Conservation (phyloP, 2,329 filamentous ascomycete genomes). For the Microcyclospora pomicola region DNA sequence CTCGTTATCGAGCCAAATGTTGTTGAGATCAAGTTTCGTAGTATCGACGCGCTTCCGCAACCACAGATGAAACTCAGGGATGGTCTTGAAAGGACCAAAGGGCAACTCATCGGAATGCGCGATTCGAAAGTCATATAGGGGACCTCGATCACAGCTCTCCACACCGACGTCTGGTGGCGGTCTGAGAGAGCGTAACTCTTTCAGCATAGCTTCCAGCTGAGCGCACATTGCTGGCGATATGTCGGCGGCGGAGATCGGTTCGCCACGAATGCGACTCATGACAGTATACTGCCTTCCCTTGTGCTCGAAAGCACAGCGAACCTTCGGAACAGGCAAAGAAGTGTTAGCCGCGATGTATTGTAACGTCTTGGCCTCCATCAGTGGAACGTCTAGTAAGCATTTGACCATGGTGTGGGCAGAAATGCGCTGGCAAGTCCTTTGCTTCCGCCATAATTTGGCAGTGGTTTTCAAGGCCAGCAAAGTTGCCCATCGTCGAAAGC, state of each 20-base stretch:
- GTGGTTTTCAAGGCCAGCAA: not conserved
- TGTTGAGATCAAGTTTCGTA: constrained; percentile 1
- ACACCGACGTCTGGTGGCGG: constrained; percentile 2
- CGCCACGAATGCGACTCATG: constrained; percentile 24
- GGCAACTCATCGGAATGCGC: not conserved
- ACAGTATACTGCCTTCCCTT: constrained; percentile 32
- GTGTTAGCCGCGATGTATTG: constrained; percentile 29
- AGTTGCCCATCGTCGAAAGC: not conserved
- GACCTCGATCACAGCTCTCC: constrained; percentile 4
- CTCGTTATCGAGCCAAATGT: not conserved
- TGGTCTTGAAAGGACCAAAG: constrained; percentile 8
- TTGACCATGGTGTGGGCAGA: constrained; percentile 17
- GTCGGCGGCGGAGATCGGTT: not conserved
- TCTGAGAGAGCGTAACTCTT: constrained; percentile 3
- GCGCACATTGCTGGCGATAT: constrained; percentile 1
- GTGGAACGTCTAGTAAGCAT: constrained; percentile 16
- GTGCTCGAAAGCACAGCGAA: constrained; percentile 31
- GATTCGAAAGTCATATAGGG: constrained; percentile 5
- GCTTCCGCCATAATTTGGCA: not conserved
- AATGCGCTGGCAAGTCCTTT: not conserved
- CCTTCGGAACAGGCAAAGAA: constrained; percentile 31
- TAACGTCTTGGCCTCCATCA: constrained; percentile 30
- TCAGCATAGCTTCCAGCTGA: constrained; percentile 7
- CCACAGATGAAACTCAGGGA: constrained; percentile 7
- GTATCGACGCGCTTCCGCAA: constrained; percentile 2